Base-by-base conservation (phyloP, 2,329 filamentous ascomycete species). In the Camptophora hylomeconis region DNA sequence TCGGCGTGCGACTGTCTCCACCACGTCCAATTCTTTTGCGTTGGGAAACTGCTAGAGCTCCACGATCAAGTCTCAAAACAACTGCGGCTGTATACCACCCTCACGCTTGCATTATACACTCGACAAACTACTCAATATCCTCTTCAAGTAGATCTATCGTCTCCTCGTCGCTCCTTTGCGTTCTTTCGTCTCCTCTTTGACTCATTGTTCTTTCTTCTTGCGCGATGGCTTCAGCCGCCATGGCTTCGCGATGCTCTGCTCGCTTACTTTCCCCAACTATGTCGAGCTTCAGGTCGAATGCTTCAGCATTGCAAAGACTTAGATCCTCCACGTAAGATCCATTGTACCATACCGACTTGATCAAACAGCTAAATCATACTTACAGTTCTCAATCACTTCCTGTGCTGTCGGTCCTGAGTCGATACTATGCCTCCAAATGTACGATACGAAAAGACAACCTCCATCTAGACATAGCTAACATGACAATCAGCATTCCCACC, bases 401-500 rank as follows among this genome's bases (percentile, higher is more conserved):
- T 30, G 62, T 65, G 23, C 54, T 73, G 41, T 65, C 69, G 31
- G 70, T 72, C 37, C 62, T 77, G 44, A 64, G 69, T 43, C 61
- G 72, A 54, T 75, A 67, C 58, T 77, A 77, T 67, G 72, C 72
- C 53, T 75, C 71, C 34, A 76, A 76, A 62, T 72, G 72, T 76
- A 61, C 52, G 65, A 46, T 18, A 20, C 17, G 6, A 23, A 5
- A 13, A 28, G 30, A 35, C 20, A 15, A 28, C 18, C 11, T 33
- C 19, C 31, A 20, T 24, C 22, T 27, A 28, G 26, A 28, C 28
- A 36, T 36, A 32, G 30, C 32, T 32, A 28, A 38, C 36, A 24
- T 28, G 33, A 21, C 10, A 26, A 32, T 5, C 28, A 89, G 92
- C 87, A 27, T 95, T 82, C 66, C 92, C 89, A 45, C 75, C 84